Conservation (phyloP, 2,329 filamentous ascomycete species). For the Dothidotthia symphoricarpi region DNA sequence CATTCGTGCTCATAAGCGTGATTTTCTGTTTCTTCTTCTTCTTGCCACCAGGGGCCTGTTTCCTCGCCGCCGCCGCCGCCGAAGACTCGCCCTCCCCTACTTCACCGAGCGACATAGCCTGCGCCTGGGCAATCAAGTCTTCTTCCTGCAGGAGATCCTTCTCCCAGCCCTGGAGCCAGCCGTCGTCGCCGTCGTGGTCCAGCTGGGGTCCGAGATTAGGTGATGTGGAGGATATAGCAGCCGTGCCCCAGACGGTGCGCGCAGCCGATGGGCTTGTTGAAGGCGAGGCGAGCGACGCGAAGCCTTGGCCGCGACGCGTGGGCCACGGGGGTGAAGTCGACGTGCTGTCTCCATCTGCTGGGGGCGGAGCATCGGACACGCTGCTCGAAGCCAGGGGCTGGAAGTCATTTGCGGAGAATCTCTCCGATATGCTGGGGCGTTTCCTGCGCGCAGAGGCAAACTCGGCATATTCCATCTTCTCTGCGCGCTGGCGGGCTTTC, state of each 20-base stretch:
- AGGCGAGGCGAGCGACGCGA: constrained; percentile 69
- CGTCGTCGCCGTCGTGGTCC: constrained; percentile 61
- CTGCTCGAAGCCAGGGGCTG: constrained; percentile 36
- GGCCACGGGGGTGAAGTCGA: constrained; percentile 51
- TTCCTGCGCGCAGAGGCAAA: constrained; percentile 66
- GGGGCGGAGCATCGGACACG: constrained; percentile 22
- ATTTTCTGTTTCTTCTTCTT: constrained; percentile 69
- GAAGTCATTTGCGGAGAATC: constrained; percentile 53
- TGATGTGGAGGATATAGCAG: constrained; percentile 58
- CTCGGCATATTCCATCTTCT: constrained; percentile 72
- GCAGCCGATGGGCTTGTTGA: constrained; percentile 75
- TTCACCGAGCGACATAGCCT: constrained; percentile 40
- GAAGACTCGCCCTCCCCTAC: constrained; percentile 17
- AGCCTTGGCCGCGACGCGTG: constrained; percentile 56
- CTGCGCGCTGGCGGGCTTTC: constrained; percentile 76
- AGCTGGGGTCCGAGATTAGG: constrained; percentile 52
- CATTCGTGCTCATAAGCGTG: constrained; percentile 66
- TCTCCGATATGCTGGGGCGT: constrained; percentile 54
- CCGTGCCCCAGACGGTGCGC: constrained; percentile 92
- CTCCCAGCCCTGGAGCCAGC: constrained; percentile 84
- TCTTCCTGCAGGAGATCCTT: constrained; percentile 67
- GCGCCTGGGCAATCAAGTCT: constrained; percentile 51
- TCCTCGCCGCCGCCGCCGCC: constrained; percentile 9
- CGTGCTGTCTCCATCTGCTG: constrained; percentile 34
- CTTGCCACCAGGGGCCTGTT: constrained; percentile 48